Conservation (phyloP, 306 rosid genomes). For the Glycyrrhiza uralensis region DNA sequence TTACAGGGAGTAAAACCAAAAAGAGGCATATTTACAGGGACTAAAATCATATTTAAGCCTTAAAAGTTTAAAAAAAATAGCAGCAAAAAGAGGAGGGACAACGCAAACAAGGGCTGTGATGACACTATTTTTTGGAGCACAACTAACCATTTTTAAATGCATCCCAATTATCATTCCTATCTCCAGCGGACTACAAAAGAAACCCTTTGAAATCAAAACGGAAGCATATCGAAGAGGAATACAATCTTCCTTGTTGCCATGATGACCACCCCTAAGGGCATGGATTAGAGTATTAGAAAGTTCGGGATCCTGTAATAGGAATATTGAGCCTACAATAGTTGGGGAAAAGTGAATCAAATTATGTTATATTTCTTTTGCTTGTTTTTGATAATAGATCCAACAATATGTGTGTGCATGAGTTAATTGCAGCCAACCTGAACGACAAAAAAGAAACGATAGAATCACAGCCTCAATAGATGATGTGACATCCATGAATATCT, state of each 20-base stretch:
- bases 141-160: conserved; percentile 91
- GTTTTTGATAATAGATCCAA: conserved; percentile 23
- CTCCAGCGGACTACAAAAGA: conserved; percentile 77
- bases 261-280: conserved; percentile 67
- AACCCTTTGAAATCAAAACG: conserved; percentile 76
- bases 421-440: conserved; percentile 61
- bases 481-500: conserved; percentile 66
- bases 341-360: conserved; percentile 25
- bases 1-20: too few species aligned
- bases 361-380: conserved; percentile 4
- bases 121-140: conserved; percentile 2
- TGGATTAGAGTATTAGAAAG: conserved; percentile 68
- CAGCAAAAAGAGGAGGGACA: neutral
- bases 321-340: conserved; percentile 68
- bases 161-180: conserved; percentile 70
- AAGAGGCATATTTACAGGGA: too few species aligned
- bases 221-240: conserved; percentile 92
- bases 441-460: conserved; percentile 81
- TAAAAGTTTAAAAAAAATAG: neutral
- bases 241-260: conserved; percentile 66
- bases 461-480: conserved; percentile 85
- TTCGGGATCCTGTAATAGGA: conserved; percentile 81
- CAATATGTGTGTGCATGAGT: neutral
- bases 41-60: too few species aligned
- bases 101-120: neutral